Conservation (phyloP, 2,329 filamentous ascomycete species). For the Trichoderma hamatum region DNA sequence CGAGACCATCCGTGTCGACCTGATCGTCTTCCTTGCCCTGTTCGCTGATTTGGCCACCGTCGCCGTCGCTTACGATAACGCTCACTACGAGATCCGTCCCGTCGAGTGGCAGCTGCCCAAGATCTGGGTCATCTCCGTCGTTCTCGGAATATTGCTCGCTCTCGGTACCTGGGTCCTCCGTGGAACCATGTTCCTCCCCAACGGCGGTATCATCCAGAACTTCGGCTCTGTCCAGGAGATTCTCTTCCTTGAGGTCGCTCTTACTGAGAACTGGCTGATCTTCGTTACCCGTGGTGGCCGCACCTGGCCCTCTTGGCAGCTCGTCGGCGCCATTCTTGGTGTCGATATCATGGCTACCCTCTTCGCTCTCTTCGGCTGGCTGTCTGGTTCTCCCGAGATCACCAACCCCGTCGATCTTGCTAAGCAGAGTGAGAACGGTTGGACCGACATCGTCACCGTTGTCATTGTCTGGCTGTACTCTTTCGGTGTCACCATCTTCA, state of each 20-base stretch:
- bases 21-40: constrained; percentile 93
- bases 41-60: constrained; percentile 92
- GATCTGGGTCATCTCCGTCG: constrained; percentile 88
- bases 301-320: constrained; percentile 86
- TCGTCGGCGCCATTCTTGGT: constrained; percentile 73
- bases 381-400: constrained; percentile 52
- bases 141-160: constrained; percentile 80
- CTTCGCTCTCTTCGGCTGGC: constrained; percentile 86
- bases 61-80: constrained; percentile 92
- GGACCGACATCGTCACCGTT: constrained; percentile 79
- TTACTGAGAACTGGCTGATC: constrained; percentile 95
- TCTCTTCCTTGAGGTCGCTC: constrained; percentile 85
- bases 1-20: constrained; percentile 78
- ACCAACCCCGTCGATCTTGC: constrained; percentile 17
- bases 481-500: constrained; percentile 83
- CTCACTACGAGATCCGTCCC: constrained; percentile 79
- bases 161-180: constrained; percentile 86
- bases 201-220: constrained; percentile 88
- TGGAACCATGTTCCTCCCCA: constrained; percentile 76
- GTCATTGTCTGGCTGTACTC: constrained; percentile 91
- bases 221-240: constrained; percentile 80
- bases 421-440: constrained; percentile 35
- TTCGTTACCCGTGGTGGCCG: constrained; percentile 94
- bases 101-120: constrained; percentile 96
- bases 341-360: constrained; percentile 84